Evolutionary conservation across 768 basidiomycete species (phyloP).

Genomic region (Lactarius hengduanensis): DNA sequence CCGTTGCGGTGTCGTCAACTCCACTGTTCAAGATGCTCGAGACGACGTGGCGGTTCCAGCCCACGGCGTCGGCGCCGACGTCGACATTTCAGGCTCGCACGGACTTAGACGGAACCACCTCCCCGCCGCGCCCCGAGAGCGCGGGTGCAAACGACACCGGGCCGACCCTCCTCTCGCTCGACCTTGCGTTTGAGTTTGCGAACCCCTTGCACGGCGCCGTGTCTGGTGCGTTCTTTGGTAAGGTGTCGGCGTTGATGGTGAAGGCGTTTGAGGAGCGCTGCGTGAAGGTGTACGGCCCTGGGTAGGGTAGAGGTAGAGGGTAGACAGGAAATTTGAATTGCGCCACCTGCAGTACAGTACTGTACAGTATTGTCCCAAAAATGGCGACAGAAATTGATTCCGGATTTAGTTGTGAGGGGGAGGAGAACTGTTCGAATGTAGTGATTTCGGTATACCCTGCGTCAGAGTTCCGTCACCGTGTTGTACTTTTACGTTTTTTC

Average conservation of each 20-base stretch:
- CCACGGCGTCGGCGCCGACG: slow-evolving; percentile 36
- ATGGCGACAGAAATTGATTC: neutral
- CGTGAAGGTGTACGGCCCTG: slow-evolving; percentile 61
- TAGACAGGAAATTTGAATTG: neutral
- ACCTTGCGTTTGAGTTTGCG: slow-evolving; percentile 82
- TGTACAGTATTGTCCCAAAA: neutral
- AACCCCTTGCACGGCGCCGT: slow-evolving; percentile 83
- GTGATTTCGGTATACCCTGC: neutral
- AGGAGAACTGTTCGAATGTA: neutral
- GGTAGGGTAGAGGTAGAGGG: slow-evolving; percentile 17
- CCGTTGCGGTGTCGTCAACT: slow-evolving; percentile 66
- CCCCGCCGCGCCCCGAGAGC: neutral
- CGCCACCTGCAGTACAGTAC: no score
- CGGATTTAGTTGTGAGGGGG: neutral
- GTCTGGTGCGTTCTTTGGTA: slow-evolving; percentile 82
- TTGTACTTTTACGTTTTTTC: neutral
- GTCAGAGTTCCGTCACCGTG: neutral
- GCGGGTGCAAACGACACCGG: slow-evolving; percentile 33
- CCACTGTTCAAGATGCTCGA: slow-evolving; percentile 70
- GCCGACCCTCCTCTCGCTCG: slow-evolving; percentile 81
- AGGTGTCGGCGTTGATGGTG: slow-evolving; percentile 87
- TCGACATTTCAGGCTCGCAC: slow-evolving; percentile 43
- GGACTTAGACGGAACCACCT: slow-evolving; percentile 28
- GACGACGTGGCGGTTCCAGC: slow-evolving; percentile 74
- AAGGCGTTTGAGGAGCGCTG: slow-evolving; percentile 90